phyloP scores from a whole-genome alignment of 495 filamentous ascomycete genomes.

The Penicillium cinerascens region DNA sequence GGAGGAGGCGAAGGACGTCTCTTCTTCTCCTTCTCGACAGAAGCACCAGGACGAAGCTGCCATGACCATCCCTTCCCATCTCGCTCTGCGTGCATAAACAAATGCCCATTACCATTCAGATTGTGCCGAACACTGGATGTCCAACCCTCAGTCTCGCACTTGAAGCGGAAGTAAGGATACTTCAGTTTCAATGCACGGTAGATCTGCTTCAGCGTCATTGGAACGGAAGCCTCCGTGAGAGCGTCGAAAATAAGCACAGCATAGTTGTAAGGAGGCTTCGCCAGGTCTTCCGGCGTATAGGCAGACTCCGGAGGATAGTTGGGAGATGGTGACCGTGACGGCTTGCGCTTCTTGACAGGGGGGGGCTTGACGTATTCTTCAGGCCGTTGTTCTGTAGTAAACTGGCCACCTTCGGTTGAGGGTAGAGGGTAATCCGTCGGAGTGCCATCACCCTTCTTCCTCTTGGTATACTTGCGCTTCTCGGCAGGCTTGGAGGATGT shows the following conservation, averaged over 20 bases:
- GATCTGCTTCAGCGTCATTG: constrained; percentile 87
- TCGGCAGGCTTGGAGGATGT: constrained; percentile 51
- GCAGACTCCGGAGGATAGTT: constrained; percentile 68
- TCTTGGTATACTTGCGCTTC: constrained; percentile 76
- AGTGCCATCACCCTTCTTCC: constrained; percentile 58
- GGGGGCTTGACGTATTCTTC: constrained; percentile 44
- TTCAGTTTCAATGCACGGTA: constrained; percentile 83
- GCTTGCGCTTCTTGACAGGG: constrained; percentile 53
- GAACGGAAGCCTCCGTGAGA: constrained; percentile 64
- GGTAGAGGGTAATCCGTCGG: constrained; percentile 40
- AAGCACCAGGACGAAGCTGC: constrained; percentile 59
- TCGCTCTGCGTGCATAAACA: constrained; percentile 80
- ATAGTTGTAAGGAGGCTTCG: constrained; percentile 83
- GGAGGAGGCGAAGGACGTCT: constrained; percentile 54
- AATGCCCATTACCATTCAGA: constrained; percentile 74
- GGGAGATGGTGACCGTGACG: constrained; percentile 65
- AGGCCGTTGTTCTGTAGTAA: constrained; percentile 39
- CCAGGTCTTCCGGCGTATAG: constrained; percentile 78
- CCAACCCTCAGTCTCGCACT: constrained; percentile 80
- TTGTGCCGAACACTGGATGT: constrained; percentile 97
- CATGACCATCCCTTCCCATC: constrained; percentile 71
- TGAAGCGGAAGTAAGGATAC: constrained; percentile 89
- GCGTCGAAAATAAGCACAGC: constrained; percentile 89
- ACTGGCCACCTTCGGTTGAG: constrained; percentile 46
- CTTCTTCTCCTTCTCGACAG: constrained; percentile 70